Evolutionary conservation across 192 early-diverging fungal genomes (phyloP).

Genomic region (Coemansia sp.): DNA sequence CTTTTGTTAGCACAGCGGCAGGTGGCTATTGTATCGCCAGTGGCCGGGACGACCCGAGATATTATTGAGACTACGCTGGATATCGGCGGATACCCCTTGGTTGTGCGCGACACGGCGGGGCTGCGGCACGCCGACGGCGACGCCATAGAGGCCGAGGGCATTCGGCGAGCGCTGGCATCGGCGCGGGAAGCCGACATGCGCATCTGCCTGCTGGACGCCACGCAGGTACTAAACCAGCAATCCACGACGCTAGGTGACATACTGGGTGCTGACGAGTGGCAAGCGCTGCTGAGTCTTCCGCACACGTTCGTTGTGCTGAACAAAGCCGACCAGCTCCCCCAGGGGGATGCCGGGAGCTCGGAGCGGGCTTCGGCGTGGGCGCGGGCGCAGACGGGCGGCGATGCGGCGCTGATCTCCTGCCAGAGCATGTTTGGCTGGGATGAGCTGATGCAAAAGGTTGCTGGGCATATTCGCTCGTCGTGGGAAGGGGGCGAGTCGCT

Average conservation of each 20-base stretch:
- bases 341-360: no score
- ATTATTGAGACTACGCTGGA: constrained; percentile 72
- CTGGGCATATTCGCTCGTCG: constrained; percentile 16
- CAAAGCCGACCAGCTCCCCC: constrained; percentile 53
- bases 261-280: constrained; percentile 13
- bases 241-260: neutral
- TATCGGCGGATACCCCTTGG: constrained; percentile 73
- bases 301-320: constrained; percentile 66
- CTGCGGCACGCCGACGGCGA: constrained; percentile 58
- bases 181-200: constrained; percentile 63
- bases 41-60: constrained; percentile 77
- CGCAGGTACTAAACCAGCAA: neutral
- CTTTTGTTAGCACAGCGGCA: constrained; percentile 57
- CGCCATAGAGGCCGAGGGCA: constrained; percentile 68
- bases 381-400: neutral
- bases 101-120: constrained; percentile 75
- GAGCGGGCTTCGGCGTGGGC: constrained; percentile 6
- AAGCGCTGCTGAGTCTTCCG: constrained; percentile 19
- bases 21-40: constrained; percentile 73
- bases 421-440: constrained; percentile 23
- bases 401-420: constrained; percentile 27
- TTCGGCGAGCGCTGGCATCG: constrained; percentile 58
- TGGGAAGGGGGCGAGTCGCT: constrained; percentile 21
- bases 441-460: constrained; percentile 24
- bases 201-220: constrained; percentile 59